Conservation (phyloP, 2,329 filamentous ascomycete genomes). For the Elsinoe necatrix region DNA sequence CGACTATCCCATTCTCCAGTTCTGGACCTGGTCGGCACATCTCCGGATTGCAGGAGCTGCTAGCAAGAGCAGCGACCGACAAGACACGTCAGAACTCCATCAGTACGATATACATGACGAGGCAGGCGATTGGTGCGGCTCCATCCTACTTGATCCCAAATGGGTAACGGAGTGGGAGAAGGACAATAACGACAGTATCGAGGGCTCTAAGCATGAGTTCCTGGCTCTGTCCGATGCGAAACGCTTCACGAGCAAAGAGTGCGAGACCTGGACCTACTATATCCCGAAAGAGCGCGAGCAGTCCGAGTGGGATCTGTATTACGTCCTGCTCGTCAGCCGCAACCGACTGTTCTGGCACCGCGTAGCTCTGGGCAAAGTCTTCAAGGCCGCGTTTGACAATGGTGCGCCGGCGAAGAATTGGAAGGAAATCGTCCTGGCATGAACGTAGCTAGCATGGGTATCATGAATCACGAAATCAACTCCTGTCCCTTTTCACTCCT, state of each 20-base stretch:
- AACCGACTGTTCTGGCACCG: conserved; percentile 24
- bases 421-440: conserved; percentile 22
- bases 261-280: conserved; percentile 30
- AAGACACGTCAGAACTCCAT: conserved; percentile 14
- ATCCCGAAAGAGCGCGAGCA: conserved; percentile 28
- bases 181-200: conserved; percentile 18
- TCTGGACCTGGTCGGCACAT: conserved; percentile 27
- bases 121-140: conserved; percentile 28
- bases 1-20: conserved; percentile 27
- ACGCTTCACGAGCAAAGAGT: conserved; percentile 28
- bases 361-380: conserved; percentile 30
- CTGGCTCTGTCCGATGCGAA: conserved; percentile 32
- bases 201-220: conserved; percentile 21
- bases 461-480: neutral
- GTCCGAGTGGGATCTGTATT: conserved; percentile 30
- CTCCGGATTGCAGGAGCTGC: conserved; percentile 18
- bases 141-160: conserved; percentile 23
- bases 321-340: conserved; percentile 28
- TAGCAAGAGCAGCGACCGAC: neutral
- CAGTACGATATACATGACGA: conserved; percentile 27
- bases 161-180: conserved; percentile 8
- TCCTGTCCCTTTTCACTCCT: neutral
- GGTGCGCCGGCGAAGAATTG: conserved; percentile 18
- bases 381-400: conserved; percentile 25
- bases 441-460: neutral